phyloP scores from a whole-genome alignment of 169 alveolate species.

The Plasmodium vinckei region DNA sequence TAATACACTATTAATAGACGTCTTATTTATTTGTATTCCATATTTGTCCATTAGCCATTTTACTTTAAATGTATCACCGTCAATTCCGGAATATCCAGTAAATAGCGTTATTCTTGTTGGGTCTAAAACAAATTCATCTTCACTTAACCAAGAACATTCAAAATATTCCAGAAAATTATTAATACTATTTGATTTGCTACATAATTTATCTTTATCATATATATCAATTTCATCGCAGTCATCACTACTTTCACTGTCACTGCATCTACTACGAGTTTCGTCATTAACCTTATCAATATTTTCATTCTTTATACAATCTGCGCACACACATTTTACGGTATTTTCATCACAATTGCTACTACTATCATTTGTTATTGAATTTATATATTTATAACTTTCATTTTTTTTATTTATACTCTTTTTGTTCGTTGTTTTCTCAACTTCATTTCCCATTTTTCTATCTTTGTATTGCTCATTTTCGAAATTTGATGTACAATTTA shows the following conservation, averaged over 20 bases:
- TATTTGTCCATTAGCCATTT: conserved; percentile 83
- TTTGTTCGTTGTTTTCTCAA: not conserved
- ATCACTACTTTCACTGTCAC: not conserved
- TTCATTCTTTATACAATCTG: not conserved
- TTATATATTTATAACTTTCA: not conserved
- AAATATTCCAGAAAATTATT: conserved; percentile 71
- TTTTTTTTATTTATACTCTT: conserved; percentile 8
- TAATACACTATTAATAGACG: conserved; percentile 78
- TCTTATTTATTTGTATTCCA: conserved; percentile 80
- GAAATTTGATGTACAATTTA: not conserved
- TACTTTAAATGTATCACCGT: conserved; percentile 82
- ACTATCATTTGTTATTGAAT: conserved; percentile 9
- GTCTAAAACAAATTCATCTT: conserved; percentile 81
- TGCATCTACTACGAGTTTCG: not conserved
- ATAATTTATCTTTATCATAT: conserved; percentile 7
- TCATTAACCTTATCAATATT: not conserved
- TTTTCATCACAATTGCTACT: not conserved
- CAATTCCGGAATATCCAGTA: conserved; percentile 79
- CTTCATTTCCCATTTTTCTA: not conserved
- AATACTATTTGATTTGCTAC: conserved; percentile 1
- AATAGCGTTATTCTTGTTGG: conserved; percentile 80
- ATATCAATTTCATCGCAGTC: conserved; percentile 1
- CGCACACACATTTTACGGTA: too few relatives aligned
- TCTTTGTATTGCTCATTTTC: not conserved
- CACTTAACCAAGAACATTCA: conserved; percentile 79